These are phyloP conservation scores for Chenopodium suecicum DNA, from an alignment of 148 eudicot genomes.

Conservation along the genomic window DNA sequence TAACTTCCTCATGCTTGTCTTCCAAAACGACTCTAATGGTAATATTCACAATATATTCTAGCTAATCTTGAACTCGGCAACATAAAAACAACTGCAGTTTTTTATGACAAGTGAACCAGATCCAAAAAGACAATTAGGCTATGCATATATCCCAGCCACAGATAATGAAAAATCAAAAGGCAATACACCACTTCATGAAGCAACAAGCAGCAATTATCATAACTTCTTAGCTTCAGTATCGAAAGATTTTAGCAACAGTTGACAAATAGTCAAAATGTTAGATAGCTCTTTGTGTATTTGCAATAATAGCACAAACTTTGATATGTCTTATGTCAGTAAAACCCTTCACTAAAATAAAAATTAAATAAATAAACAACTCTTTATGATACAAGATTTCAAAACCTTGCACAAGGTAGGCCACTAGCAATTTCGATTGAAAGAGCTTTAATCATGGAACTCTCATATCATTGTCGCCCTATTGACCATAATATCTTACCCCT, in stretches of 20 bases:
- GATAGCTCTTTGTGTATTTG: too few relatives aligned
- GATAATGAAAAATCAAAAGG: constrained; percentile 1
- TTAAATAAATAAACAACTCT: not conserved
- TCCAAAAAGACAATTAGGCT: not conserved
- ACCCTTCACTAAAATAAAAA: not conserved
- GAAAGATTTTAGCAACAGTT: not conserved
- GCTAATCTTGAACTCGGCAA: not conserved
- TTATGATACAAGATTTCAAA: not conserved
- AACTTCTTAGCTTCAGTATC: not conserved
- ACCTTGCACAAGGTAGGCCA: not conserved
- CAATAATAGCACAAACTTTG: not conserved
- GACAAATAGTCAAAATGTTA: too few relatives aligned
- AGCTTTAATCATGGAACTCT: not conserved
- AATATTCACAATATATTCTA: constrained; percentile 1
- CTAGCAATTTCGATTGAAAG: not conserved
- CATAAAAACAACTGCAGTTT: not conserved
- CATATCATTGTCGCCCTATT: not conserved
- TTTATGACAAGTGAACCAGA: not conserved
- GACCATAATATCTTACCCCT: not conserved
- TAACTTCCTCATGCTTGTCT: not conserved
- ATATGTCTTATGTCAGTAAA: not conserved
- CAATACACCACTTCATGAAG: not conserved
- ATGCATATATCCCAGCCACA: not conserved
- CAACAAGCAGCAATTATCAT: not conserved
- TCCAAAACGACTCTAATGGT: constrained; percentile 7